These are phyloP conservation scores for Cyberlindnera xishuangbannaensis DNA, from an alignment of 805 yeast species.

Conservation along the genomic window DNA sequence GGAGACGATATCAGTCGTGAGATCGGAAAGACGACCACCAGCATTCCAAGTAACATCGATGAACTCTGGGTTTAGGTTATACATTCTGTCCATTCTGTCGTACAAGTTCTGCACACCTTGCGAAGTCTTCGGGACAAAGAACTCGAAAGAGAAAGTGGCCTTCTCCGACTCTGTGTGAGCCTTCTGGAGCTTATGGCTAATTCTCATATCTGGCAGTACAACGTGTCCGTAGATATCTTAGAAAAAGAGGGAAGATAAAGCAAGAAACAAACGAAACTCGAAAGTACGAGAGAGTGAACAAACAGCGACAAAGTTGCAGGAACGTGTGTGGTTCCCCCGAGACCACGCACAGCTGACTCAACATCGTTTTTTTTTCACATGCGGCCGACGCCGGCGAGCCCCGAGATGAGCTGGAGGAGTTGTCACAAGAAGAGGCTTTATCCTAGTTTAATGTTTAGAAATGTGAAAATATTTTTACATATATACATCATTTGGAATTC, in stretches of 20 bases:
- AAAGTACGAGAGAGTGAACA: background rate
- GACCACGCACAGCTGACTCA: no score
- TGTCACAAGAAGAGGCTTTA: no score
- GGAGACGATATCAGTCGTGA: slow-evolving; percentile 88
- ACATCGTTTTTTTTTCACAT: no score
- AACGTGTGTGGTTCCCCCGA: no score
- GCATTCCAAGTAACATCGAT: slow-evolving; percentile 99
- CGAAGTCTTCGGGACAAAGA: slow-evolving; percentile 93
- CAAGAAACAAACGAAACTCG: background rate
- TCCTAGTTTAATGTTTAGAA: no score
- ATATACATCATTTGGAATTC: no score
- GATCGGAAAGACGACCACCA: slow-evolving; percentile 79
- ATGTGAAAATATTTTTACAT: no score
- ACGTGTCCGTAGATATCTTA: background rate
- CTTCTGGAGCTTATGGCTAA: slow-evolving; percentile 33
- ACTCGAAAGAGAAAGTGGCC: slow-evolving; percentile 92
- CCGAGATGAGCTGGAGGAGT: no score
- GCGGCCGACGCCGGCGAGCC: no score
- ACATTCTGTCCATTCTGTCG: slow-evolving; percentile 98
- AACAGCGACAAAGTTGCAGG: no score
- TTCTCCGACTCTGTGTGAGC: slow-evolving; percentile 26
- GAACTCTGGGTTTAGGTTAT: slow-evolving; percentile 82
- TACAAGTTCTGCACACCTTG: slow-evolving; percentile 95
- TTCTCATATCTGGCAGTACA: slow-evolving; percentile 27
- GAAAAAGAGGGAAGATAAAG: background rate